Base-by-base conservation (phyloP, 805 yeast species). In the Starmerella floricola region DNA sequence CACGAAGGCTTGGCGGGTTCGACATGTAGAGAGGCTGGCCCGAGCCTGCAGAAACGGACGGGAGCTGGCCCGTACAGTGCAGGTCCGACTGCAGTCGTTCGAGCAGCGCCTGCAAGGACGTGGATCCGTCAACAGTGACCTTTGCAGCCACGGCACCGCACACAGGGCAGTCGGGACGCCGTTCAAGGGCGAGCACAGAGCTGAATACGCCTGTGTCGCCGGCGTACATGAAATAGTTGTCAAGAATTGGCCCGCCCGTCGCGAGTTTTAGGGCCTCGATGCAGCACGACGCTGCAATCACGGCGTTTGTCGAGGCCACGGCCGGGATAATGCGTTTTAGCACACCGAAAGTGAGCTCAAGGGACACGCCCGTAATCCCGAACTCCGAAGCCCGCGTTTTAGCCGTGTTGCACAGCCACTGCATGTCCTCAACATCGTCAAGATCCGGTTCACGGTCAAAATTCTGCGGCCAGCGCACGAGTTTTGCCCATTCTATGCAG, bases 271-370 rank as follows among this genome's bases (percentile, higher is more conserved):
- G 73, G 2, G 80, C 83, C 59, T 86, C 95, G 49, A 80, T 81
- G 56, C 91, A 80, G 58, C 94, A 82, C 5, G 85, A 70, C 0
- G 91, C 93, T 0, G 96, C 95, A 26, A 88, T 74, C 18, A 88
- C 71, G 2, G 97, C 94, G 59, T 91, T 88, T 0, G 96, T 87
- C 2, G 94, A 79, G 1, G 95, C 95, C 41, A 87, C 82, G 1
- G 95, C 87, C 0, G 98, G 98, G 8, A 88, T 80, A 46, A 88
- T 87, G 54, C 79, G 79, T 59, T 88, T 88, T 40, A 85, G 83
- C 27, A 88, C 93, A 0, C 97, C 97, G 40, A 83, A 68, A 0
- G 91, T 77, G 31, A 82, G 70, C 37, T 70, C 63, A 45, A 73
- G 69, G 0, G 88, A 80, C 10, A 88, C 83, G 0, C 88, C 87